These are phyloP conservation scores for Erythrophleum ivorense DNA, from an alignment of 331 rosid genomes.

Conservation along the genomic window DNA sequence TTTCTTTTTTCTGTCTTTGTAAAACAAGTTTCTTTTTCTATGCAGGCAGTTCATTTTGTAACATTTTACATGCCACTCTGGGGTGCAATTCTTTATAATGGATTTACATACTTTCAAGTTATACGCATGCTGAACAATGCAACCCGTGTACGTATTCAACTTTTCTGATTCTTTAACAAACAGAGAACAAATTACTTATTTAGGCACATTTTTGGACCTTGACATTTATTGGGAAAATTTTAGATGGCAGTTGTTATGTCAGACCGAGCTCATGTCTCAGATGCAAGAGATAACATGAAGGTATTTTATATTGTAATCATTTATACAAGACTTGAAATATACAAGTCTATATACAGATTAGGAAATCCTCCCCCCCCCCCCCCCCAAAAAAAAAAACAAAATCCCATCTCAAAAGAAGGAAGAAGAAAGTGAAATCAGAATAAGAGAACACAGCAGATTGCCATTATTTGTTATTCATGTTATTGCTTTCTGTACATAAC, in stretches of 20 bases:
- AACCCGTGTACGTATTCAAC: constrained; percentile 73
- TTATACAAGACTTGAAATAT: constrained; percentile 20
- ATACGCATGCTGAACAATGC: constrained; percentile 99
- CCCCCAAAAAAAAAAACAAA: neutral
- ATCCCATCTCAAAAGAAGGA: too few species aligned
- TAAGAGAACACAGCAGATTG: neutral
- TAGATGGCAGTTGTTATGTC: constrained; percentile 98
- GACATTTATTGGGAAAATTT: constrained; percentile 39
- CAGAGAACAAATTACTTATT: constrained; percentile 5
- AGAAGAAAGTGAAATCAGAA: too few species aligned
- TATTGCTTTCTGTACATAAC: neutral
- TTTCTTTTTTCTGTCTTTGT: constrained; percentile 6
- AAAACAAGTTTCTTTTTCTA: constrained; percentile 30
- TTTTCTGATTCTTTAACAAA: constrained; percentile 23
- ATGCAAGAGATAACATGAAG: constrained; percentile 87
- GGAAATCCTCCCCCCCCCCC: neutral
- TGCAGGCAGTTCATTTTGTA: constrained; percentile 90
- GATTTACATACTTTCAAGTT: constrained; percentile 87
- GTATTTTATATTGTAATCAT: constrained; percentile 48
- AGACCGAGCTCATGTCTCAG: constrained; percentile 70
- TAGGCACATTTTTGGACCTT: constrained; percentile 37
- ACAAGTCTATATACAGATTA: neutral
- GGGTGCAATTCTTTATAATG: constrained; percentile 98
- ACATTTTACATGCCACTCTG: constrained; percentile 95
- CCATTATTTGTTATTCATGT: neutral